A percentile compares a stretch with the other conserved stretches of the same genome.
phyloP scores from a whole-genome alignment of 805 yeast genomes.

The Ogataea pilisensis region DNA sequence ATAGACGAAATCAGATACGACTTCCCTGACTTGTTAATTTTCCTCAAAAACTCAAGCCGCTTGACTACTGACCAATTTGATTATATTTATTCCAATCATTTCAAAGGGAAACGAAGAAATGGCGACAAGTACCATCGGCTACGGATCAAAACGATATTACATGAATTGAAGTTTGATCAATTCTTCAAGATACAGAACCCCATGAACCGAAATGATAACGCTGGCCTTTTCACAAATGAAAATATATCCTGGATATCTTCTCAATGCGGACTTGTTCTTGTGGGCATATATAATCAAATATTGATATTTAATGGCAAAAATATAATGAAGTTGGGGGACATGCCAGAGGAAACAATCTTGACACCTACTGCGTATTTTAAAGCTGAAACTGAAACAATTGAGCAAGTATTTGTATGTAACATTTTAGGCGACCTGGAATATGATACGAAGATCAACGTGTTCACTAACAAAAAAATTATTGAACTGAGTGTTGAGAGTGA shows the following conservation, averaged over 20 bases:
- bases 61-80: background rate
- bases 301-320: background rate
- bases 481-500: background rate
- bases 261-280: background rate
- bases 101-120: background rate
- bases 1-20: background rate
- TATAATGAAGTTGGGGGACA: background rate
- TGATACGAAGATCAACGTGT: background rate
- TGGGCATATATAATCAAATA: background rate
- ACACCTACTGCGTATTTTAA: background rate
- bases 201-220: background rate
- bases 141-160: background rate
- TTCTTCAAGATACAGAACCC: background rate
- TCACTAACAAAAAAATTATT: background rate
- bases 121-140: background rate
- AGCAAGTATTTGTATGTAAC: background rate
- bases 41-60: background rate
- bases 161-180: background rate
- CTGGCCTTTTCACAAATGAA: background rate
- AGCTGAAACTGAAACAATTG: background rate
- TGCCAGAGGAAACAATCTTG: background rate
- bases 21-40: background rate
- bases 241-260: slow-evolving; percentile 1
- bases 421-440: background rate
- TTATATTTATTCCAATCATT: too few relatives aligned